phyloP scores from a whole-genome alignment of 2,329 filamentous ascomycete genomes.

The Epichloe gansuensis region DNA sequence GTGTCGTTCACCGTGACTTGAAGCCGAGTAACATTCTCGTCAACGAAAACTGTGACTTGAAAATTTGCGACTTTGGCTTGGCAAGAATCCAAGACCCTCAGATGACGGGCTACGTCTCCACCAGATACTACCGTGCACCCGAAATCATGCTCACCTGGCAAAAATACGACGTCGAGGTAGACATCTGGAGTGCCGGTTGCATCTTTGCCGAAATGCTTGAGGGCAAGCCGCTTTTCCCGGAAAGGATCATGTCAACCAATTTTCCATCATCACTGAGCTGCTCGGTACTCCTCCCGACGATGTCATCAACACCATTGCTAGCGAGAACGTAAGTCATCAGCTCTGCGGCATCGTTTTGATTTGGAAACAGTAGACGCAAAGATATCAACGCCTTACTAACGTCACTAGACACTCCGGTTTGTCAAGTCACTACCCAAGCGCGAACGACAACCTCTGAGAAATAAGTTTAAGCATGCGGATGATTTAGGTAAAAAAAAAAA shows the following conservation, averaged over 20 bases:
- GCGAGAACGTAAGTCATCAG: slow-evolving; percentile 65
- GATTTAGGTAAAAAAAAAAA: slow-evolving; percentile 50
- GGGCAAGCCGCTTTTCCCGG: slow-evolving; percentile 94
- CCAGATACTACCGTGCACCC: slow-evolving; percentile 93
- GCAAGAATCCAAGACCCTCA: slow-evolving; percentile 97
- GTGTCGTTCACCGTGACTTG: slow-evolving; percentile 92
- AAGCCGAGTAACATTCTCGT: slow-evolving; percentile 99
- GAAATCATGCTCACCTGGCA: slow-evolving; percentile 99
- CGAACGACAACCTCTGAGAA: slow-evolving; percentile 70
- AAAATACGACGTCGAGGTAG: slow-evolving; percentile 98
- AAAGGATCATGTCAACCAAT: slow-evolving; percentile 99
- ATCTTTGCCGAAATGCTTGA: slow-evolving; percentile 99
- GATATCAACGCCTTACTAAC: too few relatives aligned
- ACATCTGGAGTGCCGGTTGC: slow-evolving; percentile 98
- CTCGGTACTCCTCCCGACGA: slow-evolving; percentile 94
- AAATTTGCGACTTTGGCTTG: slow-evolving; percentile 98
- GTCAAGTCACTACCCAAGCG: slow-evolving; percentile 95
- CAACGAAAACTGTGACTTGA: slow-evolving; percentile 98
- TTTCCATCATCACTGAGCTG: slow-evolving; percentile 97
- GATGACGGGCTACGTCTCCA: slow-evolving; percentile 99
- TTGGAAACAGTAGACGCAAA: neutral
- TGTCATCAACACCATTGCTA: slow-evolving; percentile 97
- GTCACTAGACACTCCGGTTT: slow-evolving; percentile 71
- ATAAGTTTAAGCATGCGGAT: slow-evolving; percentile 95
- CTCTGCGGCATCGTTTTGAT: neutral